A percentile compares a stretch with the other conserved stretches of the same genome.
These are phyloP conservation scores for Penicillium sp. DNA, from an alignment of 2,329 filamentous ascomycete genomes.

Conservation along the genomic window DNA sequence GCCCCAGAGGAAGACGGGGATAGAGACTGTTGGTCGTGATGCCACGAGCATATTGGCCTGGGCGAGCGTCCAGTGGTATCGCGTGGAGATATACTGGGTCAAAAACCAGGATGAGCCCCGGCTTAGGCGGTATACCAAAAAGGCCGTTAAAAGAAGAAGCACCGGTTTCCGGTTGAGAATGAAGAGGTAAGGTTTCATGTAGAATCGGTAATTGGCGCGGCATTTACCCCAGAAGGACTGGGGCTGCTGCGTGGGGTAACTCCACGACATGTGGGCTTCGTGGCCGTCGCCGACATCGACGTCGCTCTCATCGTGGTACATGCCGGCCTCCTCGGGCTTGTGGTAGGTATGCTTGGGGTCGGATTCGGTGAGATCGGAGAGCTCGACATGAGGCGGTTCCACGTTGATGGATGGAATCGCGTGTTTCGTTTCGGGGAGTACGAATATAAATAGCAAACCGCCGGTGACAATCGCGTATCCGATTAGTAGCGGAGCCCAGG, in stretches of 20 bases:
- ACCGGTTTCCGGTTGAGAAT: conserved; percentile 49
- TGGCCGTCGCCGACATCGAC: conserved; percentile 23
- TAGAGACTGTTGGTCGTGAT: conserved; percentile 55
- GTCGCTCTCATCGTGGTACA: conserved; percentile 30
- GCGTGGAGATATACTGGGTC: conserved; percentile 59
- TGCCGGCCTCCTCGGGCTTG: conserved; percentile 15
- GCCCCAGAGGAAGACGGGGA: conserved; percentile 54
- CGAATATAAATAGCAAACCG: conserved; percentile 41
- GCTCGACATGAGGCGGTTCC: conserved; percentile 35
- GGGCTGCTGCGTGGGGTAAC: conserved; percentile 19
- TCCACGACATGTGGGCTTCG: conserved; percentile 25
- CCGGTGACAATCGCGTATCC: conserved; percentile 43
- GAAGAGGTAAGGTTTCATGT: conserved; percentile 48
- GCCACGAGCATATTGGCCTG: conserved; percentile 52
- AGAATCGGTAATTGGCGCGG: conserved; percentile 33
- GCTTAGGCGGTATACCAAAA: conserved; percentile 57
- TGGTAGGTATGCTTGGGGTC: conserved; percentile 24
- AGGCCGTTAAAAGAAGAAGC: conserved; percentile 53
- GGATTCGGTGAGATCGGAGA: conserved; percentile 35
- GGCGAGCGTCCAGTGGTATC: conserved; percentile 57
- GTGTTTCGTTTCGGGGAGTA: conserved; percentile 50
- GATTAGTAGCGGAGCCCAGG: conserved; percentile 49
- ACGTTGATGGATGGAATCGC: conserved; percentile 26
- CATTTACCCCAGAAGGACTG: conserved; percentile 27
- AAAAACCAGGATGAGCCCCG: conserved; percentile 55